A percentile compares a stretch with the other conserved stretches of the same genome.
These are phyloP conservation scores for Pulveroboletus frians DNA, from an alignment of 768 basidiomycete species.

Conservation along the genomic window DNA sequence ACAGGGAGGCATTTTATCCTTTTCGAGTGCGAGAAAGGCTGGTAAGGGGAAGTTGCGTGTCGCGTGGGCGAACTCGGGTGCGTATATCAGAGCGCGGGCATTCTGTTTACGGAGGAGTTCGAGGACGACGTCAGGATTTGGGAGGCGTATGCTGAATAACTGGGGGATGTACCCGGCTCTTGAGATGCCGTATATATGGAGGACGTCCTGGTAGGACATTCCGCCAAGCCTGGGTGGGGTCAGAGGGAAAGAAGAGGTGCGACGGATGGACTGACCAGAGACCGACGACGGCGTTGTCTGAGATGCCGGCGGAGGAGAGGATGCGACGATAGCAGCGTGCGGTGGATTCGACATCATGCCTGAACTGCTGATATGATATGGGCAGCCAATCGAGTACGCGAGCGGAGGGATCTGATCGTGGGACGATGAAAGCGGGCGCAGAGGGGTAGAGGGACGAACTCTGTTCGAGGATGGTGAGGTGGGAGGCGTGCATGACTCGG, in stretches of 20 bases:
- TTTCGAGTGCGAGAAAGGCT: slow-evolving; percentile 40
- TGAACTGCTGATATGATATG: slow-evolving; percentile 63
- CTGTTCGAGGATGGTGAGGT: slow-evolving; percentile 59
- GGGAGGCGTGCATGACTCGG: slow-evolving; percentile 36
- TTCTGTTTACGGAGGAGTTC: slow-evolving; percentile 61
- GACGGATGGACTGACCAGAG: slow-evolving; percentile 52
- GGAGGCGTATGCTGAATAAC: slow-evolving; percentile 71
- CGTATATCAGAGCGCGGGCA: slow-evolving; percentile 61
- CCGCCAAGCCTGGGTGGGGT: slow-evolving; percentile 56
- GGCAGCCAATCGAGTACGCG: slow-evolving; percentile 50
- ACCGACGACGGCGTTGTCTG: slow-evolving; percentile 58
- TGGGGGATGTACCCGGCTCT: slow-evolving; percentile 77
- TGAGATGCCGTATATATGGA: slow-evolving; percentile 71
- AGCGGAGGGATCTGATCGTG: slow-evolving; percentile 41
- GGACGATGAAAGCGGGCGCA: slow-evolving; percentile 56
- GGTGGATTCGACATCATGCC: slow-evolving; percentile 55
- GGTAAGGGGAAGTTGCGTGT: slow-evolving; percentile 46
- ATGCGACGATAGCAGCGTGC: slow-evolving; percentile 58
- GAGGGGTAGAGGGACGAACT: slow-evolving; percentile 47
- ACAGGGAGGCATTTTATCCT: slow-evolving; percentile 34
- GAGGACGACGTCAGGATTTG: slow-evolving; percentile 64
- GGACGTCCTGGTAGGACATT: slow-evolving; percentile 62
- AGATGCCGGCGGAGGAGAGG: slow-evolving; percentile 44
- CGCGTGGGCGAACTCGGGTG: slow-evolving; percentile 47
- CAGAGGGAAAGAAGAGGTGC: neutral